These are phyloP conservation scores for Plasmodium cynomolgi DNA, from an alignment of 169 alveolate species.

Conservation along the genomic window DNA sequence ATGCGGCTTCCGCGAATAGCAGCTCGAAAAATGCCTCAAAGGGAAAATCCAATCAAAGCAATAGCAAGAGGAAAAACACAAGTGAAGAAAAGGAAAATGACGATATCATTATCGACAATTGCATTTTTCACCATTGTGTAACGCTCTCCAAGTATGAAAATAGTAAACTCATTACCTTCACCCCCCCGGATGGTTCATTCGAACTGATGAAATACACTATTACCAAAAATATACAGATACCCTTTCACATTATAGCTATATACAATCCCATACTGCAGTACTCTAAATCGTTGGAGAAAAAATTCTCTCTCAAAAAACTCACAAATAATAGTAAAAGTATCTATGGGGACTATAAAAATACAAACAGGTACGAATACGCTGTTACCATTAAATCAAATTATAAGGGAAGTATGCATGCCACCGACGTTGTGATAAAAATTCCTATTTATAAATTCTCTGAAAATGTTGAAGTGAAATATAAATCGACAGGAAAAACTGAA, in stretches of 20 bases:
- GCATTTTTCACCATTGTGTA: slow-evolving; percentile 71
- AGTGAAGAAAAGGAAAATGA: slow-evolving; percentile 32
- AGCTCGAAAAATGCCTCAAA: not conserved
- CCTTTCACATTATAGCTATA: slow-evolving; percentile 60
- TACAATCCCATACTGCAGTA: slow-evolving; percentile 60
- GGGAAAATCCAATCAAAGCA: not conserved
- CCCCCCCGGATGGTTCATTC: slow-evolving; percentile 66
- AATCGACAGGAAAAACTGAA: slow-evolving; percentile 61
- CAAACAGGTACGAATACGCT: slow-evolving; percentile 56
- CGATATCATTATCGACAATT: slow-evolving; percentile 38
- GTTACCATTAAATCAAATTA: slow-evolving; percentile 63
- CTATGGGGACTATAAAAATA: slow-evolving; percentile 55
- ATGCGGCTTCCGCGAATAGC: not conserved
- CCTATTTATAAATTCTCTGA: slow-evolving; percentile 64
- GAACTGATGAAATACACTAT: slow-evolving; percentile 65
- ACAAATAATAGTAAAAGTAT: slow-evolving; percentile 5
- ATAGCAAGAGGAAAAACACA: not conserved
- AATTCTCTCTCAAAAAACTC: slow-evolving; percentile 42
- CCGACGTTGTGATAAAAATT: slow-evolving; percentile 49
- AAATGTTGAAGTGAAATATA: slow-evolving; percentile 50
- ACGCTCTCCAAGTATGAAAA: slow-evolving; percentile 52
- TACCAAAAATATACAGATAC: slow-evolving; percentile 68
- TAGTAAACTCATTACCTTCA: slow-evolving; percentile 52
- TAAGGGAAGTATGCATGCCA: slow-evolving; percentile 37
- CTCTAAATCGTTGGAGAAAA: slow-evolving; percentile 24